Evolutionary conservation across 208 protist species (phyloP), one percentile per base, ranked within the genome.

Genomic region (Acanthamoeba castellanii): DNA sequence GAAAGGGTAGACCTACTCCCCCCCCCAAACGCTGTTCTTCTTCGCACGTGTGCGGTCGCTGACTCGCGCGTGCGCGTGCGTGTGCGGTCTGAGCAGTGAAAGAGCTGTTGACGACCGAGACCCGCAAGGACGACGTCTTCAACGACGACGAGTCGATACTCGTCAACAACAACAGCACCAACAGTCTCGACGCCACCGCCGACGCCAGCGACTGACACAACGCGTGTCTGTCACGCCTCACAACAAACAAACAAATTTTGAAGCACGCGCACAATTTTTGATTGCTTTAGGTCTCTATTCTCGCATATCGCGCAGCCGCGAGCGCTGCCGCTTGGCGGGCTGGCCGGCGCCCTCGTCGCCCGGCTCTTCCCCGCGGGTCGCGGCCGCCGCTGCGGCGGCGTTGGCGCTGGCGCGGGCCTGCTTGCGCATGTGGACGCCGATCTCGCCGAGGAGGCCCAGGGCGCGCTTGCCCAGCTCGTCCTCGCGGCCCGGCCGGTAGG

Each of bases 401-500:
- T 64, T 64, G 57, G 57, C 57, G 57, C 57, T 64, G 57, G 64
- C 64, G 64, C 22, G 64, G 64, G 64, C 64, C 64, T 72, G 27
- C 64, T 34, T 72, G 64, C 64, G 64, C 64, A 34, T 72, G 22
- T 16, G 64, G 27, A 34, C n/a, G 64, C 64, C 74, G 42, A 82
- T n/a, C 42, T 68, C 42, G 34, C 50, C 50, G 47, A 90, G 59
- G n/a, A 47, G 84, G 16, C 84, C 84, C 11, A 68, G n/a, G 6
- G 30, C 32, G 34, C 59, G n/a, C 22, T 37, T 37, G 84, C 55
- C 59, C 55, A 90, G 84, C 30, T 61, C 84, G 18, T 34, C 25
- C 84, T 90, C 84, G 84, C 84, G 84, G 27, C 84, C 84, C n/a
- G 84, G 84, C 8, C 84, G 50, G 50, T 70, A 90, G 84, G 8